Evolutionary conservation across 225 moss, liverwort and hornwort genomes (phyloP).

Genomic region (Polytrichum formosum): DNA sequence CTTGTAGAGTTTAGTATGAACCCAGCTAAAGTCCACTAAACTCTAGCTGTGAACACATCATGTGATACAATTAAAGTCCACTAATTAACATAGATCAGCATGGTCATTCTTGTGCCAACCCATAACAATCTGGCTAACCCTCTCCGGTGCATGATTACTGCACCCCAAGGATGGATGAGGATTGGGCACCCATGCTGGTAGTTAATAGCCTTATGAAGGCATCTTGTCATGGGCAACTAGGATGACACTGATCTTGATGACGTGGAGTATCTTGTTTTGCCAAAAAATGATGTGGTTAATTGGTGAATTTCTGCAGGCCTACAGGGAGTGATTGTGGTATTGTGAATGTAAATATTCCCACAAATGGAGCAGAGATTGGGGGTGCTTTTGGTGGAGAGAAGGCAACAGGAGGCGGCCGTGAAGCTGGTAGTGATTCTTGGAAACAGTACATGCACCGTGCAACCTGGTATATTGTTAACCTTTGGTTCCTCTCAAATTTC

Average conservation of each 20-base stretch:
- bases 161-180: neutral
- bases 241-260: neutral
- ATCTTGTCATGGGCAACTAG: neutral
- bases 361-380: slow-evolving; percentile 94
- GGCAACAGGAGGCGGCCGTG: slow-evolving; percentile 90
- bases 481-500: neutral
- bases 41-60: too few species aligned
- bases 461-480: slow-evolving; percentile 50
- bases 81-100: too few species aligned
- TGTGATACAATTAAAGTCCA: too few species aligned
- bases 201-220: neutral
- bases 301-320: slow-evolving; percentile 42
- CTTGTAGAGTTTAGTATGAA: too few species aligned
- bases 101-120: too few species aligned
- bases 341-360: slow-evolving; percentile 88
- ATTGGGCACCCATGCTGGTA: neutral
- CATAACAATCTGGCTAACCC: too few species aligned
- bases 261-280: neutral
- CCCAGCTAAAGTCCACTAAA: too few species aligned
- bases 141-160: neutral
- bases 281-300: neutral
- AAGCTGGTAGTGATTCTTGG: slow-evolving; percentile 96
- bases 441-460: slow-evolving; percentile 93
- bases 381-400: slow-evolving; percentile 96
- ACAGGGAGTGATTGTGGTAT: slow-evolving; percentile 93